Base-by-base conservation (phyloP, 139 green algal genomes). In the Raphidocelis subcapitata region DNA sequence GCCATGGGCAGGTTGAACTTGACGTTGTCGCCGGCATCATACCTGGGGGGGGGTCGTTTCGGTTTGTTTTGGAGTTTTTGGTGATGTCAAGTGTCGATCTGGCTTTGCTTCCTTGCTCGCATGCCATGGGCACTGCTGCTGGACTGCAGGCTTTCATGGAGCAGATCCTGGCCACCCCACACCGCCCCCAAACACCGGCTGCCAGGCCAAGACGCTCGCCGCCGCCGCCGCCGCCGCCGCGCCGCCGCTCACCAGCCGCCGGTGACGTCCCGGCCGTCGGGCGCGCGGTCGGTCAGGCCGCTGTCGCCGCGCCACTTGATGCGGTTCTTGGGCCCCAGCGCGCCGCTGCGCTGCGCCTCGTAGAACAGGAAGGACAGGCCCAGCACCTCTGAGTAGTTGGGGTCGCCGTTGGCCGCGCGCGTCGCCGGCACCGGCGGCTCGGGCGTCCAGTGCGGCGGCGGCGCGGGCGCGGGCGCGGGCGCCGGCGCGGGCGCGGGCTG, bases 1-100 rank as follows among this genome's bases (percentile, higher is more conserved):
- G 84, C 84, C 62, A 83, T 76, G 35, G 83, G 80, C 70, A 90
- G 73, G 28, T 73, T 80, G 72, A 84, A 88, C 75, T 88, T 89
- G 33, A 90, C 72, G 55, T 82, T 84, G 66, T 87, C 80, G 20
- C 84, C 84, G 18, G 76, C 77, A 63, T 88, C 84, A 67, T 89
- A 85, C n/a, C n/a, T n/a, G n/a, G n/a, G n/a, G n/a, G n/a, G 28
- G 62, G 5, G 12, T 57, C 2, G 57, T 81, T 28, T 8, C 68
- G 57, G 3, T 70, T 54, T 24, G 44, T 51, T 14, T 55, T 21
- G 56, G 54, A 76, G 47, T 29, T 28, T 8, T 56, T 18, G 47
- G 15, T n/a, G 62, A 63, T 72, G 3, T 81, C 68, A 23, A 86
- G 2, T 2, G 72, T n/a, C 12, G 37, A 51, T 79, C 81, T 86